Base-by-base conservation (phyloP, 225 moss, liverwort and hornwort species). In the Climacium dendroides region DNA sequence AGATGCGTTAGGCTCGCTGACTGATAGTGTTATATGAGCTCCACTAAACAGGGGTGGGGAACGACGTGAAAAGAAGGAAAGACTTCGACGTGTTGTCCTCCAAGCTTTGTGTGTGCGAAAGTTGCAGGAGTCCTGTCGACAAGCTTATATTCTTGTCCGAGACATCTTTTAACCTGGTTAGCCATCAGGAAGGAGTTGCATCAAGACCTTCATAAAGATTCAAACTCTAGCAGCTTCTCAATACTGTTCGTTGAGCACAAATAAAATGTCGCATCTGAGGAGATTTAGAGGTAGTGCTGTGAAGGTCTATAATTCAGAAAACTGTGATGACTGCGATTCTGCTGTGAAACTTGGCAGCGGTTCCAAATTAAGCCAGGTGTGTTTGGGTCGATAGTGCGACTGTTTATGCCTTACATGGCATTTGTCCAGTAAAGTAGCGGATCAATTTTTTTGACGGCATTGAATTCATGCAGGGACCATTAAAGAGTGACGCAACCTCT, bases 301-400 rank as follows among this genome's bases (percentile, higher is more conserved):
- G 26, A 91, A 89, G 80, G 80, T 60, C 54, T 86, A 81, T 14
- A 81, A 80, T 83, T 57, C 90, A 48, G 76, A 86, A 55, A 84
- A 71, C 43, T 90, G 72, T 84, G 83, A 83, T 57, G 81, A 84
- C 13, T 88, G 87, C 58, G 77, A 86, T 50, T 74, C 83, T 57
- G 63, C 80, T 50, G 71, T 61, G 65, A 89, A 83, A 80, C n/a
- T 52, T 71, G 83, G 77, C 50, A 79, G 80, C 76, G 47, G 52
- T 78, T 82, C 85, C 74, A 89, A 87, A 76, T 64, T 82, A 55
- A 74, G 64, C 58, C 87, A 80, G 92, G 90, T 92, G 39, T 43
- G 74, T 58, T 80, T 45, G 37, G 57, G 47, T 85, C 72, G 19
- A 60, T n/a, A 58, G 34, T 70, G 22, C 71, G 35, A 69, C 71